Evolutionary conservation across 1,284 basidiomycete species (phyloP), one percentile per base, ranked within the genome.

Genomic region (Microbotryomycetes sp.): DNA sequence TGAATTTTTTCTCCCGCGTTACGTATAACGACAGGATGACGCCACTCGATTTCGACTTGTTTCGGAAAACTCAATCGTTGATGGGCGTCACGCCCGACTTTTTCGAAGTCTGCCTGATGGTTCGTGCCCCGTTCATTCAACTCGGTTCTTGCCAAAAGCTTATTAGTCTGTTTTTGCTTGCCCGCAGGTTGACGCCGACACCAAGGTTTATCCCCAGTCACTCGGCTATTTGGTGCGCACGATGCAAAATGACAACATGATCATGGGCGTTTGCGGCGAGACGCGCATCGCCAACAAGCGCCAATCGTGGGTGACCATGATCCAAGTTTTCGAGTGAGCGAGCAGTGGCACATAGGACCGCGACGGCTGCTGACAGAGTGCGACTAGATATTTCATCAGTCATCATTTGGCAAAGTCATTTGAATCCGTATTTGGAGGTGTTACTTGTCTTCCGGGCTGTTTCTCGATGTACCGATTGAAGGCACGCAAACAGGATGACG

Each of bases 11-110:
- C 80, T 93, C 91, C 57, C 86, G 90, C 52, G 92, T 97, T 71
- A 99, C 96, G 15, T 99, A 97, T 79, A 97, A 98, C 75, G 96
- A 98, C 74, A 88, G 92, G 65, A 98, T 98, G 93, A 84, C 84
- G 18, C 96, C 96, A 11, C 82, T 99, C 71, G 96, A 98, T 75
- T 98, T 91, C 74, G 96, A 98, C 76, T 80, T 99, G 23, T 99
- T 99, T 82, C 85, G 94, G 62, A 98, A 98, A 79, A 84, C 93
- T 6, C 92, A 97, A 71, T 82, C 89, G 47, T 81, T 98, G 52
- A 97, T 97, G 90, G 94, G 96, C 45, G 90, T 97, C n/a, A 97
- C 96, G 1, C 93, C 96, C 1, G 96, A 99, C 77, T 97, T 90
- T 76, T 98, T 98, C 72, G 96, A 99, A 79, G 87, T 96, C 46